Evolutionary conservation across 176 grass and related monocot genomes (phyloP).

Genomic region (Paspalum notatum): DNA sequence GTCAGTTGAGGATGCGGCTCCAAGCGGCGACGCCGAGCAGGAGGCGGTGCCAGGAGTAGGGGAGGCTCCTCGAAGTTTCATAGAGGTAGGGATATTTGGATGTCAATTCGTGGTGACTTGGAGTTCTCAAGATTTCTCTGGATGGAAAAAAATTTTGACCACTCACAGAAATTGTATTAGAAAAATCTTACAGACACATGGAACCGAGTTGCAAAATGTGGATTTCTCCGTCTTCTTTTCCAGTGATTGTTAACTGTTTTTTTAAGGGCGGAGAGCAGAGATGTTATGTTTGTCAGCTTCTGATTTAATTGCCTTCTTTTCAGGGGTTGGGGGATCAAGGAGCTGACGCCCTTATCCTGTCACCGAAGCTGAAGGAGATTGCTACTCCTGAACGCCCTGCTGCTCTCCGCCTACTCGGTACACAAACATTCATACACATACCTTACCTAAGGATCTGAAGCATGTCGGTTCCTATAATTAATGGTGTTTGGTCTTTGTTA

Average conservation of each 20-base stretch:
- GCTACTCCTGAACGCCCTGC: constrained; percentile 54
- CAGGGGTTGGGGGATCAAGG: constrained; percentile 51
- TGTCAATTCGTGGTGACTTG: background rate
- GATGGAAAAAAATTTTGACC: background rate
- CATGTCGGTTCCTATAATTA: constrained; percentile 7
- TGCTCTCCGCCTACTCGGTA: constrained; percentile 69
- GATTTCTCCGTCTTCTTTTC: background rate
- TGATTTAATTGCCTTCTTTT: constrained; percentile 32
- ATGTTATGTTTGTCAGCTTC: background rate
- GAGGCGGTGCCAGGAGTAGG: background rate
- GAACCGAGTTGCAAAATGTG: background rate
- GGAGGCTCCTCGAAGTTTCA: constrained; percentile 30
- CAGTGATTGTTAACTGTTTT: background rate
- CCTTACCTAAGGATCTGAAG: constrained; percentile 17
- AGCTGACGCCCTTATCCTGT: constrained; percentile 44
- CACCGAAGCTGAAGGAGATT: constrained; percentile 59
- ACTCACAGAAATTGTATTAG: background rate
- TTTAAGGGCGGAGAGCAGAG: background rate
- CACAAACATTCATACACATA: background rate
- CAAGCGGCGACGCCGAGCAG: background rate
- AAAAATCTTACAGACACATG: background rate
- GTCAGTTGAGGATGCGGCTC: constrained; percentile 31
- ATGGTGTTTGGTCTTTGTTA: background rate
- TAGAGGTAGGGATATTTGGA: constrained; percentile 34
- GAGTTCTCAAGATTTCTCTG: constrained; percentile 1